Evolutionary conservation across 164 flowering plant genomes (phyloP).

Genomic region (Magnolia kwangsiensis): DNA sequence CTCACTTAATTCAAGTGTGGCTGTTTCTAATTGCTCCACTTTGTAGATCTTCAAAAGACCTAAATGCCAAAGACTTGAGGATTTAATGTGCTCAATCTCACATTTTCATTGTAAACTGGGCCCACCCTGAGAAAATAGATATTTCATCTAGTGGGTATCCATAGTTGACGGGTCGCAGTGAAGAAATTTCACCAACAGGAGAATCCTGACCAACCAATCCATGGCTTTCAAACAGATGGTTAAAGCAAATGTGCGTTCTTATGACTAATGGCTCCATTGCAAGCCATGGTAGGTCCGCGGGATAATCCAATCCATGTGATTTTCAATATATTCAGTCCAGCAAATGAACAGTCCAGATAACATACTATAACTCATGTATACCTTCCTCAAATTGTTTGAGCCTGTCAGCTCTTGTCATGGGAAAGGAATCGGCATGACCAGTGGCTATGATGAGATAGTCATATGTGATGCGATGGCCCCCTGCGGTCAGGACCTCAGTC

Average conservation of each 20-base stretch:
- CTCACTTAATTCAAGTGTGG: no score
- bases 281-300: no score
- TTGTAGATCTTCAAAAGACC: neutral
- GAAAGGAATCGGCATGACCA: slow-evolving; percentile 52
- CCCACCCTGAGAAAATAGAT: neutral
- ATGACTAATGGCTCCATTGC: neutral
- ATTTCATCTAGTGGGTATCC: neutral
- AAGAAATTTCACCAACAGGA: neutral
- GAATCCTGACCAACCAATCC: neutral
- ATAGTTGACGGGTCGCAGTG: neutral
- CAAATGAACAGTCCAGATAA: neutral
- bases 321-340: neutral
- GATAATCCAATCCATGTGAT: no score
- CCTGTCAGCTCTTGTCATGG: slow-evolving; percentile 47
- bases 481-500: slow-evolving; percentile 56
- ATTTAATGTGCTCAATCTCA: neutral
- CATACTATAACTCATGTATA: slow-evolving; percentile 10
- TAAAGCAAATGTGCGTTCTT: neutral
- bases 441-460: slow-evolving; percentile 89
- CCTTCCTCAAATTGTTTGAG: slow-evolving; percentile 55
- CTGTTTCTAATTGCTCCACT: neutral
- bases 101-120: neutral
- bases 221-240: neutral
- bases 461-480: slow-evolving; percentile 46
- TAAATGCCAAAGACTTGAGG: neutral